Base-by-base conservation (phyloP, 2,329 filamentous ascomycete species). In the Nemania diffusa region DNA sequence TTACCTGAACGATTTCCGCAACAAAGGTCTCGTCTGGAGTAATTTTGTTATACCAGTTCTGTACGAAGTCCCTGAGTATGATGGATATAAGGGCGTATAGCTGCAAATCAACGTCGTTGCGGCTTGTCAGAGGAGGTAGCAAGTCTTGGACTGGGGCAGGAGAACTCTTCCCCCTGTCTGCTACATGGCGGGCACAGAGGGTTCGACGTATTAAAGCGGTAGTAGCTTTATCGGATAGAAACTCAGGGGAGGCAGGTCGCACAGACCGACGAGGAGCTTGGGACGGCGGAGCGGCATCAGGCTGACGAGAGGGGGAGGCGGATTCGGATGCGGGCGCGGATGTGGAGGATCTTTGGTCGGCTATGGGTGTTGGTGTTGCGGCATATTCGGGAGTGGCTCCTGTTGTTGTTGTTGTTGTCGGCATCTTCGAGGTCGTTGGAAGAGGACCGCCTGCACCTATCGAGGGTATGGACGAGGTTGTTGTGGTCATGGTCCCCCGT, bases 71-170 rank as follows among this genome's bases (percentile, higher is more conserved):
- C 75, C 92, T 90, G 74, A 97, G 85, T 69, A 98, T 89, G 66
- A 98, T 91, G 59, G 96, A 92, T 68, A 99, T 90, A 67, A 98
- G 87, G 29, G 93, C 95, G 78, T 98, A 99, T 4, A 99, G 86
- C 81, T 99, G 92, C 64, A 97, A 83, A 79, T 99, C 96, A 67
- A 98, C 89, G 73, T 97, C 93, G 79, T 97, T 97, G 58, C 93
- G 94, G 82, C 94, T 97, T 56, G 95, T 98, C 75, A 99, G 84
- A 44, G 94, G 94, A 66, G 95, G 96, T 52, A 99, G 84, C 50
- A 97, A 83, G 73, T 94, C 91, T 67, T 97, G 90, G 72, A 97
- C 90, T 56, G 92, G 87, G 32, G 81, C 79, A n/a, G 82, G 80
- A 17, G 81, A 80, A 68, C 80, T 80, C 65, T 80, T 80, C 51